These are phyloP conservation scores for Yamadazyma jaroonii DNA, from an alignment of 1,139 yeast genomes.

Conservation along the genomic window DNA sequence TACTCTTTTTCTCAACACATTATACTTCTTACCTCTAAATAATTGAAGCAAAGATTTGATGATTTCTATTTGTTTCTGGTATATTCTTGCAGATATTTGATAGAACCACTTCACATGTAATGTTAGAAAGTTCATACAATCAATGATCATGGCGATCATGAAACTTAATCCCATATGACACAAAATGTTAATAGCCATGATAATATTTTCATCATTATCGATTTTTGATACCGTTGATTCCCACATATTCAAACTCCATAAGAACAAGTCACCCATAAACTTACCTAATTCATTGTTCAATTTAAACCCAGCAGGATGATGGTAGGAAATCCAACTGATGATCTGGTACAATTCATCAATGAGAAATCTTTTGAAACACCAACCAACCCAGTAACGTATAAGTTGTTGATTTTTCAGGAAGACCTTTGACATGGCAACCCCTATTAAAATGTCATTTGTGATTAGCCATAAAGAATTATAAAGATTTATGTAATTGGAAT, in stretches of 20 bases:
- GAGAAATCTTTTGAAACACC: slow-evolving; percentile 31
- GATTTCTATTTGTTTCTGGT: slow-evolving; percentile 68
- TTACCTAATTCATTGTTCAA: slow-evolving; percentile 82
- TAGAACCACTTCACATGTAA: slow-evolving; percentile 77
- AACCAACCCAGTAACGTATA: slow-evolving; percentile 34
- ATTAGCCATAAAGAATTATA: slow-evolving; percentile 90
- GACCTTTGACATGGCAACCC: slow-evolving; percentile 55
- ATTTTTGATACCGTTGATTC: slow-evolving; percentile 20
- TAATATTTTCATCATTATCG: slow-evolving; percentile 9
- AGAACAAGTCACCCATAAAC: slow-evolving; percentile 80
- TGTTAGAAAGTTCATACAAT: slow-evolving; percentile 59
- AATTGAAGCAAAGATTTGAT: slow-evolving; percentile 76
- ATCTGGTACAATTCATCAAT: slow-evolving; percentile 39
- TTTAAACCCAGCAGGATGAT: slow-evolving; percentile 92
- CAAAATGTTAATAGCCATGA: slow-evolving; percentile 16
- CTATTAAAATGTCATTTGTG: slow-evolving; percentile 76
- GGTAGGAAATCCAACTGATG: slow-evolving; percentile 71
- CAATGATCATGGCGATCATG: slow-evolving; percentile 63
- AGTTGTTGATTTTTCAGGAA: slow-evolving; percentile 42
- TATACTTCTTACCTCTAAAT: slow-evolving; percentile 87
- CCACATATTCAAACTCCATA: slow-evolving; percentile 85
- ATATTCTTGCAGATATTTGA: slow-evolving; percentile 74
- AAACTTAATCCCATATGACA: slow-evolving; percentile 60
- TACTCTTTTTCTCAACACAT: slow-evolving; percentile 77
- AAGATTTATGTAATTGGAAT: slow-evolving; percentile 79